Evolutionary conservation across 2,329 filamentous ascomycete genomes (phyloP).

Genomic region (Geosmithia flava): DNA sequence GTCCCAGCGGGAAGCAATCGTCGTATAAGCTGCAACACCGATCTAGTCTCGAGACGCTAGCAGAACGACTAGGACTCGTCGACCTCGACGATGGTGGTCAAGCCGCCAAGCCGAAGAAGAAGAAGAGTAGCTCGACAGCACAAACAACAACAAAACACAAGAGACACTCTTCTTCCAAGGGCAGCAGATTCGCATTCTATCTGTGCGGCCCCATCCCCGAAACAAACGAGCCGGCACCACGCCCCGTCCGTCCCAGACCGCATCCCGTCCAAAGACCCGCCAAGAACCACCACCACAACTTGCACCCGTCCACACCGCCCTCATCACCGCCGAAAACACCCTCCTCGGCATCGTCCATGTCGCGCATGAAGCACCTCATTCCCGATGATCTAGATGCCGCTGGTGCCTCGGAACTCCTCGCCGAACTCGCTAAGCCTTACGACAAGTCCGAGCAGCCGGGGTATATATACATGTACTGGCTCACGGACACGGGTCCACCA

Average conservation of each 20-base stretch:
- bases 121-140: not conserved
- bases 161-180: not conserved
- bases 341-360: constrained; percentile 13
- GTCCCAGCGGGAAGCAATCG: constrained; percentile 19
- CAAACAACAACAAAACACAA: not conserved
- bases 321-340: constrained; percentile 14
- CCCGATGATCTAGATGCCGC: constrained; percentile 53
- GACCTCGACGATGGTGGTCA: constrained; percentile 46
- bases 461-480: constrained; percentile 99
- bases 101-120: constrained; percentile 3
- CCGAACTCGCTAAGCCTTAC: constrained; percentile 61
- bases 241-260: constrained; percentile 27
- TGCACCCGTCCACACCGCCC: not conserved
- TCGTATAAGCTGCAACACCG: constrained; percentile 18
- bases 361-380: constrained; percentile 40
- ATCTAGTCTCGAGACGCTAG: constrained; percentile 71
- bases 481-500: constrained; percentile 48
- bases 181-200: not conserved
- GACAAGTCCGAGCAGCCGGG: constrained; percentile 63
- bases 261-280: constrained; percentile 26
- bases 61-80: constrained; percentile 66
- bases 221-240: constrained; percentile 20
- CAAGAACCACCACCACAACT: constrained; percentile 3
- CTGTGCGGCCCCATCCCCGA: constrained; percentile 11
- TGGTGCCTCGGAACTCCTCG: constrained; percentile 56